Evolutionary conservation across 2,329 filamentous ascomycete genomes (phyloP).

Genomic region (Colletotrichum limetticola): DNA sequence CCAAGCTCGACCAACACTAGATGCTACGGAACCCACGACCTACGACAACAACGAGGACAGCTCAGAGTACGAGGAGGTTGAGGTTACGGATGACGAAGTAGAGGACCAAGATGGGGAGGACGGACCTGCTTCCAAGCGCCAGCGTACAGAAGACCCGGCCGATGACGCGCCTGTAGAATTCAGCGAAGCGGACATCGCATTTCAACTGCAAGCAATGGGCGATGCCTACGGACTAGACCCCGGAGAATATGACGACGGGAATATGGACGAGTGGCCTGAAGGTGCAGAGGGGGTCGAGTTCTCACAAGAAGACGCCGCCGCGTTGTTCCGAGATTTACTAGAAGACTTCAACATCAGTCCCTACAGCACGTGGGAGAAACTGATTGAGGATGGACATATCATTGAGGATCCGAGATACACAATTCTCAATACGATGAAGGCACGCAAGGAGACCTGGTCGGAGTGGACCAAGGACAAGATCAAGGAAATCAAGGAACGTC

Average conservation of each 20-base stretch:
- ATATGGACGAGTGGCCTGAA: slow-evolving; percentile 72
- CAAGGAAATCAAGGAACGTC: slow-evolving; percentile 75
- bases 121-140: slow-evolving; percentile 70
- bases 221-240: slow-evolving; percentile 83
- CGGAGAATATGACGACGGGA: slow-evolving; percentile 78
- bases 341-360: slow-evolving; percentile 86
- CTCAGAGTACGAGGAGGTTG: slow-evolving; percentile 81
- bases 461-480: slow-evolving; percentile 86
- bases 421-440: slow-evolving; percentile 81
- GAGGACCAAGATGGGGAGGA: slow-evolving; percentile 47
- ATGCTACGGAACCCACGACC: neutral
- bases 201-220: slow-evolving; percentile 90
- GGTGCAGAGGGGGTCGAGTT: slow-evolving; percentile 77
- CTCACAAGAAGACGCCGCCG: slow-evolving; percentile 79
- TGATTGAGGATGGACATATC: slow-evolving; percentile 84
- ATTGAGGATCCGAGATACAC: slow-evolving; percentile 90
- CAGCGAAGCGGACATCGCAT: slow-evolving; percentile 93
- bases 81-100: slow-evolving; percentile 68
- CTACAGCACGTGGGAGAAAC: slow-evolving; percentile 90
- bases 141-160: slow-evolving; percentile 61
- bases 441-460: slow-evolving; percentile 84
- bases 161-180: slow-evolving; percentile 77
- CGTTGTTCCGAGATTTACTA: slow-evolving; percentile 86
- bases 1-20: slow-evolving; percentile 18
- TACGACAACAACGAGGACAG: slow-evolving; percentile 57